phyloP scores from a whole-genome alignment of 108 stramenopile species.

The Cyclotella choctawhatcheeana region DNA sequence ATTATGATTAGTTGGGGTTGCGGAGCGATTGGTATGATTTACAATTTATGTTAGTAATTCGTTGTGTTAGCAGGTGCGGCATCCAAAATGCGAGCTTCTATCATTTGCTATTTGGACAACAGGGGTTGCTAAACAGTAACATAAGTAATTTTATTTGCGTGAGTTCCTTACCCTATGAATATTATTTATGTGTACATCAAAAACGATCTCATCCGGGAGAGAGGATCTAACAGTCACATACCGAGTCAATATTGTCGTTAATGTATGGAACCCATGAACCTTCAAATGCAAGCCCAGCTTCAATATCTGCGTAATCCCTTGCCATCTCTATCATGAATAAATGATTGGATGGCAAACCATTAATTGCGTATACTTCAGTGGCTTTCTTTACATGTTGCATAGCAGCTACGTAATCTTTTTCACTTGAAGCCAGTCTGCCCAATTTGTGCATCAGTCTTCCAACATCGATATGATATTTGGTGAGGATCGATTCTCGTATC shows the following conservation, averaged over 20 bases:
- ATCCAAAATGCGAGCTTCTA: background rate
- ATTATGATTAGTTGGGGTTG: background rate
- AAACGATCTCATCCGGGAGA: background rate
- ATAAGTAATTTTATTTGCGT: background rate
- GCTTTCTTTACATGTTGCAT: slow-evolving; percentile 63
- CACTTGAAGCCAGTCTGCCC: slow-evolving; percentile 63
- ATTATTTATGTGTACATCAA: background rate
- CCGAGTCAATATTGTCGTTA: background rate
- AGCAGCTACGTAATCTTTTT: slow-evolving; percentile 61
- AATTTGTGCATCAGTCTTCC: slow-evolving; percentile 84
- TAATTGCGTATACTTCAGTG: slow-evolving; percentile 67
- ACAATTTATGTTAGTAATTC: background rate
- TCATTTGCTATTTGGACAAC: slow-evolving; percentile 1
- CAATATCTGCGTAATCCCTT: slow-evolving; percentile 81
- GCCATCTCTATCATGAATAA: slow-evolving; percentile 80
- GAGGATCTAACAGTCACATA: background rate
- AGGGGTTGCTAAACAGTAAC: no score
- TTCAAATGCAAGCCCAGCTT: slow-evolving; percentile 67
- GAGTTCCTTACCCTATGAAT: no score
- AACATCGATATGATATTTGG: slow-evolving; percentile 73
- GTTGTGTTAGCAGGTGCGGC: background rate
- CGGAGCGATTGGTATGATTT: background rate
- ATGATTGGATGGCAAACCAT: slow-evolving; percentile 69
- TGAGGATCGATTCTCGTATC: slow-evolving; percentile 55
- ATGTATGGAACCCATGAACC: background rate